A percentile compares a stretch with the other conserved stretches of the same genome.
These are phyloP conservation scores for Heracleum sosnowskyi DNA, from an alignment of 129 eudicot genomes.

Conservation along the genomic window DNA sequence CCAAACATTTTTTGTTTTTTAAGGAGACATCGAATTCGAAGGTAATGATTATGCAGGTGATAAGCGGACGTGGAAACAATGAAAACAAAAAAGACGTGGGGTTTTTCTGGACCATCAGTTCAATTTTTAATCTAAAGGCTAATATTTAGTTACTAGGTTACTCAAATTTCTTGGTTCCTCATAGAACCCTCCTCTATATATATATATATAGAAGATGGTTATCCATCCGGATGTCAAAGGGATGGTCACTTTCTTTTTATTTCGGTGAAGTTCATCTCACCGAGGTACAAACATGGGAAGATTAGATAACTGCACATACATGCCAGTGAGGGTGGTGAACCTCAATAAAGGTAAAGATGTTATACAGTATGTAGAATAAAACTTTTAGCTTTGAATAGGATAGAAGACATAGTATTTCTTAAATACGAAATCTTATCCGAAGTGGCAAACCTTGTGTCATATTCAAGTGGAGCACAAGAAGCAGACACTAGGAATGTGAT, in stretches of 20 bases:
- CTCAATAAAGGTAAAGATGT: not conserved
- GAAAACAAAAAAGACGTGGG: too few species aligned
- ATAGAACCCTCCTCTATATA: too few species aligned
- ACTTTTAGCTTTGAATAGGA: not conserved
- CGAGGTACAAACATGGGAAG: not conserved
- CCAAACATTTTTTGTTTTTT: too few species aligned
- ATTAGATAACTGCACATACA: not conserved
- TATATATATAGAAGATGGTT: not conserved
- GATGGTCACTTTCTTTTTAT: not conserved
- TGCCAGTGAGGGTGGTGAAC: not conserved
- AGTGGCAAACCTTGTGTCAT: not conserved
- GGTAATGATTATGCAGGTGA: too few species aligned
- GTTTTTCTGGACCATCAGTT: too few species aligned
- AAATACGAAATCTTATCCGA: not conserved
- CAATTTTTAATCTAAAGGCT: too few species aligned
- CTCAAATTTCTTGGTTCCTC: too few species aligned
- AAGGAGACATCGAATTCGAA: too few species aligned
- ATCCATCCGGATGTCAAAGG: not conserved
- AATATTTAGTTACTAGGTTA: too few species aligned
- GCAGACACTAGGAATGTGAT: not conserved
- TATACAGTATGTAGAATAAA: not conserved
- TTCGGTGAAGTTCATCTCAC: not conserved
- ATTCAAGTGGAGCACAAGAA: constrained; percentile 3
- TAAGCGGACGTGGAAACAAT: too few species aligned
- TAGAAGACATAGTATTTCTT: not conserved